Evolutionary conservation across 2,329 filamentous ascomycete species (phyloP).

Genomic region (Fonsecaea nubica): DNA sequence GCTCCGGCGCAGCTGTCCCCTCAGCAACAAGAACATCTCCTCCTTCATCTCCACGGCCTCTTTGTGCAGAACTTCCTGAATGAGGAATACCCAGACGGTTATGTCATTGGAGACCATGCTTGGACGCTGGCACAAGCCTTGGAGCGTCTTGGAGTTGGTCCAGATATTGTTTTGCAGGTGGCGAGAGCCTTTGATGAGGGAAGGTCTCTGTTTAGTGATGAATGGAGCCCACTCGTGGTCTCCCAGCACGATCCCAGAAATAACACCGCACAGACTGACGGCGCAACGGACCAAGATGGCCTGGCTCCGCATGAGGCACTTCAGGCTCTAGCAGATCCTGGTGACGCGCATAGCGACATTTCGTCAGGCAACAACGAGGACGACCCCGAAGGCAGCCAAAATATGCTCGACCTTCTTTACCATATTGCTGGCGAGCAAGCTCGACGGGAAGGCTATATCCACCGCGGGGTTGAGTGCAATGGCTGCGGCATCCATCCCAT

Average conservation of each 20-base stretch:
- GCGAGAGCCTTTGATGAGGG: slow-evolving; percentile 28
- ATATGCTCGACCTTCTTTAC: slow-evolving; percentile 84
- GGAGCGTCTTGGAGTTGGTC: slow-evolving; percentile 19
- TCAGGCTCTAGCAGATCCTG: slow-evolving; percentile 42
- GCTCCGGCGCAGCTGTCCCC: slow-evolving; percentile 17
- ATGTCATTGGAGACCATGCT: slow-evolving; percentile 35
- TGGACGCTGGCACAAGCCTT: slow-evolving; percentile 23
- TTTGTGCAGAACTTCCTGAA: slow-evolving; percentile 37
- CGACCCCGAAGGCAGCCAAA: slow-evolving; percentile 66
- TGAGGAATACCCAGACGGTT: slow-evolving; percentile 37
- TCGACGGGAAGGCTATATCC: slow-evolving; percentile 83
- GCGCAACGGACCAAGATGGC: slow-evolving; percentile 18
- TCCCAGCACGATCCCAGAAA: slow-evolving; percentile 6
- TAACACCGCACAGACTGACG: slow-evolving; percentile 22
- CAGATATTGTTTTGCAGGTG: slow-evolving; percentile 24
- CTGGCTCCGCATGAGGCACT: slow-evolving; percentile 29
- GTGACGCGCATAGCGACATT: slow-evolving; percentile 52
- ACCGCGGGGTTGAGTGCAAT: slow-evolving; percentile 91
- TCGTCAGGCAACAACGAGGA: slow-evolving; percentile 51
- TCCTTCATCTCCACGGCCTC: slow-evolving; percentile 33
- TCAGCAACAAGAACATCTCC: slow-evolving; percentile 27
- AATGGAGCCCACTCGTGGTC: slow-evolving; percentile 24
- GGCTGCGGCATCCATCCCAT: slow-evolving; percentile 87
- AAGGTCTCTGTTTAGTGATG: slow-evolving; percentile 10
- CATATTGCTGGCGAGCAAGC: slow-evolving; percentile 94